Evolutionary conservation across 202 grass and related monocot species (phyloP), one percentile per base, ranked within the genome.

Genomic region (Setaria viridis): DNA sequence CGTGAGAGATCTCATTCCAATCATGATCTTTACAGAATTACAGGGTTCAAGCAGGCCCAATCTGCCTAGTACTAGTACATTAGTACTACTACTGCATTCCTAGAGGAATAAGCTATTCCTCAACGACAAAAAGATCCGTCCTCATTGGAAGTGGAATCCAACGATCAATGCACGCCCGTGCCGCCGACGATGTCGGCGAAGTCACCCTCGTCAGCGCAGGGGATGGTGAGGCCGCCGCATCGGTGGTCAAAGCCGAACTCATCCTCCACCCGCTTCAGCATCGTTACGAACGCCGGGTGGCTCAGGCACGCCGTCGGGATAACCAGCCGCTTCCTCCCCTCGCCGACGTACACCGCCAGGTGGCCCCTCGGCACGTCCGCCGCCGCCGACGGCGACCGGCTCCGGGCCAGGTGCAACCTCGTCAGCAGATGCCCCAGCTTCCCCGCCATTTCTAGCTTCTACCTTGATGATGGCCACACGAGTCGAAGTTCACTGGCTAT

Each of bases 231-330:
- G 43, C 80, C 89, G 21, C 86, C 83, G 35, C 73, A 54, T 4
- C 59, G 83, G 72, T 94, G 83, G 51, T 92, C 92, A 57, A 94
- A 90, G 29, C 87, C 90, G 75, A 86, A 89, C 84, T 92, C 87
- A 1, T 94, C 89, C 63, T 89, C 86, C 59, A 85, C 89, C 34
- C 83, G 55, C 80, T 91, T 76, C 35, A 89, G 86, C 59, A 89
- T 74, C 70, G 70, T 84, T 43, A 90, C 69, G 84, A 94, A 91
- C 16, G 82, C 49, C 50, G 92, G 92, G 60, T 94, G 70, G 74
- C 32, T 89, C 5, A 89, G 74, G 86, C 74, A 94, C 43, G 83
- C 56, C 85, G 88, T 89, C 49, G 89, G 89, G 32, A 94, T 65
- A 25, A 94, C 84, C 64, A 94, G 91, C 41, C 87, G 55, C 90